These are phyloP conservation scores for Sugiyamaella mastotermitis DNA, from an alignment of 805 yeast genomes.

Conservation along the genomic window DNA sequence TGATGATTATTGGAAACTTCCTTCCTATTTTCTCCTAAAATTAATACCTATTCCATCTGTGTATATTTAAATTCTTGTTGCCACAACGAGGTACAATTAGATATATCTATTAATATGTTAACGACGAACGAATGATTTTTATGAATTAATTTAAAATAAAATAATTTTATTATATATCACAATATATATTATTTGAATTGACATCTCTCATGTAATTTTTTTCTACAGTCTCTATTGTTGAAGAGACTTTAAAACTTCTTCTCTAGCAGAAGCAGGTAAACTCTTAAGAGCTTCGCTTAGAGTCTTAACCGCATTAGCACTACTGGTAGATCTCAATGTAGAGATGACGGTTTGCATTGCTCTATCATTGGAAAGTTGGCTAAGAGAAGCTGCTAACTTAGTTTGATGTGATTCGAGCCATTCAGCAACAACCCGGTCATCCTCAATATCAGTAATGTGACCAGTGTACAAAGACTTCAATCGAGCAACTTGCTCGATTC, in stretches of 20 bases:
- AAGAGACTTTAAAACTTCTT: conserved; percentile 24
- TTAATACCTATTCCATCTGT: too few relatives aligned
- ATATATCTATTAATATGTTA: too few relatives aligned
- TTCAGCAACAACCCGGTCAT: conserved; percentile 72
- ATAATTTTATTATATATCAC: not conserved
- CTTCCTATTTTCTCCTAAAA: conserved; percentile 16
- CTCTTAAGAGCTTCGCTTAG: conserved; percentile 28
- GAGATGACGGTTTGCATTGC: conserved; percentile 19
- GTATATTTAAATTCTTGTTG: not conserved
- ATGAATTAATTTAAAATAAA: not conserved
- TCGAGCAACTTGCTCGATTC: conserved; percentile 81
- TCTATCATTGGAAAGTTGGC: conserved; percentile 21
- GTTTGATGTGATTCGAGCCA: conserved; percentile 81
- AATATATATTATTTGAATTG: not conserved
- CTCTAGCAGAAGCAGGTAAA: conserved; percentile 29
- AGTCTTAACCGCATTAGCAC: conserved; percentile 19
- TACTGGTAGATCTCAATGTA: conserved; percentile 12
- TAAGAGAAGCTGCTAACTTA: conserved; percentile 39
- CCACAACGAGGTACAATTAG: too few relatives aligned
- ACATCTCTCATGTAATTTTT: not conserved
- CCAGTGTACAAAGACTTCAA: conserved; percentile 81
- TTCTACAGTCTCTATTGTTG: conserved; percentile 3
- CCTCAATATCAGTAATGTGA: conserved; percentile 54
- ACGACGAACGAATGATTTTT: too few relatives aligned
- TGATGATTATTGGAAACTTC: conserved; percentile 71